Evolutionary conservation across 2,329 filamentous ascomycete genomes (phyloP).

Genomic region (Dendryphion nanum): DNA sequence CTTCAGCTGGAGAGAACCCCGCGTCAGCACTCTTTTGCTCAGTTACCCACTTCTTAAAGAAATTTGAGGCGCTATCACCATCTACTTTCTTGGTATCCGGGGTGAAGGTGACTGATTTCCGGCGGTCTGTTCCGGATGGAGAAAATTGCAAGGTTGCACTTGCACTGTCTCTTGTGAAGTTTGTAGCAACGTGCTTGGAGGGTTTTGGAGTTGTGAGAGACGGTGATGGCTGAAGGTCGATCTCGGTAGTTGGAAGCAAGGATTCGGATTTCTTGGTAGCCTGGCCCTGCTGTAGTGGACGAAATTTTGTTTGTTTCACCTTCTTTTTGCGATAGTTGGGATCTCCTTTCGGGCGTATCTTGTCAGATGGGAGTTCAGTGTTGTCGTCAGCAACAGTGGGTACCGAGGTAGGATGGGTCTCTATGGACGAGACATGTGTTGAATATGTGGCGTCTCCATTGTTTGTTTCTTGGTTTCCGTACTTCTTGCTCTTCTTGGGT

Average conservation of each 20-base stretch:
- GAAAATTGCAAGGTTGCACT: conserved; percentile 12
- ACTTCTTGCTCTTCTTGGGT: conserved; percentile 27
- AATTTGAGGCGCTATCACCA: conserved; percentile 52
- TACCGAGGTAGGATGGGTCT: conserved; percentile 1
- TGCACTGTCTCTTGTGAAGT: conserved; percentile 13
- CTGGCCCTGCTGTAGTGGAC: background rate
- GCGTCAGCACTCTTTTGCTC: conserved; percentile 27
- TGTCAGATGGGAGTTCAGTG: background rate
- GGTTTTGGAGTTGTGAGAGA: conserved; percentile 15
- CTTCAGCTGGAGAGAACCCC: conserved; percentile 20
- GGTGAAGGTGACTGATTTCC: conserved; percentile 65
- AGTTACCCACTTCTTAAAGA: conserved; percentile 52
- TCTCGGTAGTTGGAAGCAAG: conserved; percentile 33
- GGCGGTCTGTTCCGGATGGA: conserved; percentile 27
- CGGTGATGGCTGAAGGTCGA: conserved; percentile 11
- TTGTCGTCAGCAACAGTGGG: conserved; percentile 8
- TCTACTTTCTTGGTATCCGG: conserved; percentile 61
- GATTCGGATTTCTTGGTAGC: conserved; percentile 9
- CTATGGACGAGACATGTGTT: background rate
- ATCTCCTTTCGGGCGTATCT: conserved; percentile 22
- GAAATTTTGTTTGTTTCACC: background rate
- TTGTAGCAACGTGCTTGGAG: background rate
- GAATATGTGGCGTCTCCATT: background rate
- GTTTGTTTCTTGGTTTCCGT: background rate
- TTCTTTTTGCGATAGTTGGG: conserved; percentile 39